Percentiles rank a stretch among this genome's conserved stretches.
Evolutionary conservation across 169 alveolate genomes (phyloP).

Genomic region (Toxoplasma gondii): DNA sequence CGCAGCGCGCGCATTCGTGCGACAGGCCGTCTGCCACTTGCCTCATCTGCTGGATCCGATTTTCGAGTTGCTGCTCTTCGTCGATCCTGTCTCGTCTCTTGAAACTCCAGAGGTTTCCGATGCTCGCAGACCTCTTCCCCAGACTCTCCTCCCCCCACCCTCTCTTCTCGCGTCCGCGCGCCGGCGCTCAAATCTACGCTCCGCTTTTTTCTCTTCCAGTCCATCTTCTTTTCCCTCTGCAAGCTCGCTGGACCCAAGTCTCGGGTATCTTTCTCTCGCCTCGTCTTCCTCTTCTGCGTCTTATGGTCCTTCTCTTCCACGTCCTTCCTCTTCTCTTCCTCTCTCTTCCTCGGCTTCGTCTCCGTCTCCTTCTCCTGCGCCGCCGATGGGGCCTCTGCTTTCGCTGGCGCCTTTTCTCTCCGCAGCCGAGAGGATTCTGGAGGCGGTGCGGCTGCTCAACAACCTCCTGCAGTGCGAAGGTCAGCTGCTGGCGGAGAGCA

Average conservation of each 20-base stretch:
- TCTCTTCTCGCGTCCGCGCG: background rate
- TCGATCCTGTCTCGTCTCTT: background rate
- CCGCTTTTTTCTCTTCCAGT: background rate
- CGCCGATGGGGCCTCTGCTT: background rate
- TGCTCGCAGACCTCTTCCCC: background rate
- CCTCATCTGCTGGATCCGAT: slow-evolving; percentile 53
- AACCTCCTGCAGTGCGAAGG: slow-evolving; percentile 47
- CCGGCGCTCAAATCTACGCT: background rate
- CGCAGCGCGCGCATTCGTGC: slow-evolving; percentile 56
- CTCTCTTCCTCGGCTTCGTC: background rate
- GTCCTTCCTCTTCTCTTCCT: background rate
- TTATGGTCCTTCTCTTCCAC: too few relatives aligned
- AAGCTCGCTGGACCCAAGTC: background rate
- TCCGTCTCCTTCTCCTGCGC: background rate
- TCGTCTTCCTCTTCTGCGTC: too few relatives aligned
- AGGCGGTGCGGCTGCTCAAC: slow-evolving; percentile 35
- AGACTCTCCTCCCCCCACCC: background rate
- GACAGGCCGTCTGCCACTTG: background rate
- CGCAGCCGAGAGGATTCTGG: slow-evolving; percentile 32
- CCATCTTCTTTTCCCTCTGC: background rate
- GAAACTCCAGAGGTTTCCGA: background rate
- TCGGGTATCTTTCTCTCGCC: too few relatives aligned
- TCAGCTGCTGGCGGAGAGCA: slow-evolving; percentile 52
- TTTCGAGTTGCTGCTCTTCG: slow-evolving; percentile 20
- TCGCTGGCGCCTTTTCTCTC: background rate